A percentile compares a stretch with the other conserved stretches of the same genome.
Evolutionary conservation across 345 rosid genomes (phyloP).

Genomic region (Anacardium occidentale): DNA sequence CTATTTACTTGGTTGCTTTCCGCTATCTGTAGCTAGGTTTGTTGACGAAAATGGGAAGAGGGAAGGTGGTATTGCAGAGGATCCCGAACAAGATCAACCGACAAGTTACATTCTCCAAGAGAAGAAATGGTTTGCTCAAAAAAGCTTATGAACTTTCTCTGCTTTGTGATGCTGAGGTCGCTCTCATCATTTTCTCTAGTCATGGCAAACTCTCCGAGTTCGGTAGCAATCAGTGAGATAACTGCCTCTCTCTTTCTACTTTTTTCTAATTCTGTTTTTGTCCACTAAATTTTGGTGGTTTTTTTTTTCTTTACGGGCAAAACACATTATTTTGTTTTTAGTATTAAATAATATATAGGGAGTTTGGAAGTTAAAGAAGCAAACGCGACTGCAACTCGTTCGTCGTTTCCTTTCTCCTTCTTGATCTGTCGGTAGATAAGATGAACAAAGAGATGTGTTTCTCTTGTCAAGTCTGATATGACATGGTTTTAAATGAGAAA

Average conservation of each 20-base stretch:
- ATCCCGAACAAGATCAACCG: constrained; percentile 46
- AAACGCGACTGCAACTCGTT: constrained; percentile 16
- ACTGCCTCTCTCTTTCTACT: background rate
- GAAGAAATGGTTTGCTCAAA: constrained; percentile 45
- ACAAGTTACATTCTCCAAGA: constrained; percentile 43
- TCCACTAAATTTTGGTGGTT: too few species aligned
- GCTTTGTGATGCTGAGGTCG: constrained; percentile 43
- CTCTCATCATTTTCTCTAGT: constrained; percentile 43
- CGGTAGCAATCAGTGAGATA: constrained; percentile 30
- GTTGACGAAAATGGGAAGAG: constrained; percentile 38
- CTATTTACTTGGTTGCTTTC: background rate
- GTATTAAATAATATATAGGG: background rate
- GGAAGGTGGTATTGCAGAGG: constrained; percentile 42
- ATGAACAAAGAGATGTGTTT: background rate
- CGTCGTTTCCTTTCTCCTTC: background rate
- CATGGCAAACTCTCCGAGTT: constrained; percentile 38
- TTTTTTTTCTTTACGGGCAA: too few species aligned
- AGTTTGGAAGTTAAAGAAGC: background rate
- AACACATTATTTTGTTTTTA: too few species aligned
- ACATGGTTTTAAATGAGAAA: constrained; percentile 3
- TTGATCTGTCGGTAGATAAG: background rate
- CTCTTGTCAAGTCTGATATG: constrained; percentile 10
- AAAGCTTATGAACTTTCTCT: constrained; percentile 44
- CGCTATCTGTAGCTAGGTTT: background rate
- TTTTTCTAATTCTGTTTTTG: background rate